Percentiles rank a stretch among this genome's conserved stretches.
phyloP scores from a whole-genome alignment of 148 eudicot species.

The Cornus controversa region DNA sequence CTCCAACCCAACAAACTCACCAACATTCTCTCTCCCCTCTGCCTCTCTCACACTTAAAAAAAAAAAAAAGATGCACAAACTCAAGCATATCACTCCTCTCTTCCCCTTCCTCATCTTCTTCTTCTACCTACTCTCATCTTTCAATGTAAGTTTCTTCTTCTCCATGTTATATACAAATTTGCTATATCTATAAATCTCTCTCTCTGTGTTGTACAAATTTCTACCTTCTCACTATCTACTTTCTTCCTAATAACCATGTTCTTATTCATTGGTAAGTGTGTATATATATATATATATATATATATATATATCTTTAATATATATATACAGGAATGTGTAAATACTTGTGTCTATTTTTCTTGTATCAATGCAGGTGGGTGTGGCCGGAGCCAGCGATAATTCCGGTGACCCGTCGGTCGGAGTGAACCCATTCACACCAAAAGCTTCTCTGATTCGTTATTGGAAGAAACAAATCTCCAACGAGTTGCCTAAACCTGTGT shows the following conservation, averaged over 20 bases:
- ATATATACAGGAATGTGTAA: too few species aligned
- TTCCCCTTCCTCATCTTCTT: conserved; percentile 18
- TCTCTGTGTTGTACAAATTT: background rate
- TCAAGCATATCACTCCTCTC: conserved; percentile 19
- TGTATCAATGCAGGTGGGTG: conserved; percentile 34
- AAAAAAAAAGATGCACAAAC: conserved; percentile 14
- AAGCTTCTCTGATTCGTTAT: conserved; percentile 43
- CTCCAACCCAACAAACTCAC: conserved; percentile 34
- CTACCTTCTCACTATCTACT: too few species aligned
- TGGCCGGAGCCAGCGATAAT: conserved; percentile 19
- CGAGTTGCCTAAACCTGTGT: conserved; percentile 36
- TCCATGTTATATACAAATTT: too few species aligned
- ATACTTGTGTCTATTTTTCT: background rate
- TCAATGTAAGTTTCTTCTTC: conserved; percentile 36
- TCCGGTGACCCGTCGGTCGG: conserved; percentile 7
- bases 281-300: too few species aligned
- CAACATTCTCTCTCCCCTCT: conserved; percentile 36
- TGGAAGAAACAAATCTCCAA: conserved; percentile 60
- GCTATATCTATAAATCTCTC: background rate
- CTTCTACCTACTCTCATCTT: conserved; percentile 28
- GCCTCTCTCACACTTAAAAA: conserved; percentile 14
- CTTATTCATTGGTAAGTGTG: too few species aligned
- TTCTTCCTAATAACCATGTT: background rate
- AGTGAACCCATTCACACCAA: conserved; percentile 47
- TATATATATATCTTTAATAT: too few species aligned